Conservation (phyloP, 345 rosid species). For the Dovyalis caffra region DNA sequence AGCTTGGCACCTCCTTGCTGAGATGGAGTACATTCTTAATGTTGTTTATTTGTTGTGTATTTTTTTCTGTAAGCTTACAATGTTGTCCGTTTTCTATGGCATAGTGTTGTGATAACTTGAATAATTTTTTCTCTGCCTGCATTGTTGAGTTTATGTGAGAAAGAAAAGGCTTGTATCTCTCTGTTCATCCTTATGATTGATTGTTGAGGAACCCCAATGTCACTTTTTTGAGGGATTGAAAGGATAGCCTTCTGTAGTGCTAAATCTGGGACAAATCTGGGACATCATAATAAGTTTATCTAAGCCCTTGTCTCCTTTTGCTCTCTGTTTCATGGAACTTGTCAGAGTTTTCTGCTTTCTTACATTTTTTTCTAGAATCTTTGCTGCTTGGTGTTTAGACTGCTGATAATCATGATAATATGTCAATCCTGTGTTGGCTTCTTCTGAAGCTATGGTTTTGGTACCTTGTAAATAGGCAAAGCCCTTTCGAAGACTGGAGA, state of each 20-base stretch:
- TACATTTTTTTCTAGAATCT: neutral
- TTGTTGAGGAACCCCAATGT: neutral
- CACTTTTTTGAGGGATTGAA: neutral
- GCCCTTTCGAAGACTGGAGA: constrained; percentile 64
- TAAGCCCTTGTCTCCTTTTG: neutral
- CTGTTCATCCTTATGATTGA: neutral
- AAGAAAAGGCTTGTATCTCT: neutral
- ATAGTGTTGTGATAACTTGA: neutral
- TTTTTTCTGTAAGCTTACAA: neutral
- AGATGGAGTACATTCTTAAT: neutral
- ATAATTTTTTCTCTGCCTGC: neutral
- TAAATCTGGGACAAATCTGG: neutral
- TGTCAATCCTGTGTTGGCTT: neutral
- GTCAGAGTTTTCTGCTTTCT: neutral
- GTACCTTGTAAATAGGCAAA: constrained; percentile 49
- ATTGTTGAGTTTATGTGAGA: neutral
- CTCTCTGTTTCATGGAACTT: neutral
- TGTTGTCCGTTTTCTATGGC: neutral
- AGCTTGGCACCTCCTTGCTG: neutral
- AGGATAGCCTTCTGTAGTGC: neutral
- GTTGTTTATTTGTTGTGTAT: neutral
- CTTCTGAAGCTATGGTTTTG: constrained; percentile 9
- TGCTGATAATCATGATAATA: neutral
- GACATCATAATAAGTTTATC: neutral
- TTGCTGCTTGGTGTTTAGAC: neutral